Conservation (phyloP, 495 filamentous ascomycete species). For the Podospora didyma region DNA sequence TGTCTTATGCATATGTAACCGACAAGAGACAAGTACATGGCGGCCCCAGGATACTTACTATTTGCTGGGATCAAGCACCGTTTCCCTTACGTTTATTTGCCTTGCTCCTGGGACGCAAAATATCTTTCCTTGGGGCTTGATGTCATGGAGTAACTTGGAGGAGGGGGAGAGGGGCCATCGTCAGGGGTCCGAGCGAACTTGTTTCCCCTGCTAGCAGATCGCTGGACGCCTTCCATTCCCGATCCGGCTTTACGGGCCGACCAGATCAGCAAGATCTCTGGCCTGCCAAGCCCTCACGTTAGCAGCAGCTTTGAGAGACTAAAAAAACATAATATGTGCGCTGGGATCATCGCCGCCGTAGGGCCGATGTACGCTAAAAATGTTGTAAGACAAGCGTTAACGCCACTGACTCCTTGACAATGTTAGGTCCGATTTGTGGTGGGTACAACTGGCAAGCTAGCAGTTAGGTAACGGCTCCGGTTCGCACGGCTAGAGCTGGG, state of each 20-base stretch:
- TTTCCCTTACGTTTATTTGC: slow-evolving; percentile 10
- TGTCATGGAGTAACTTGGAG: neutral
- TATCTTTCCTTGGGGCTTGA: too few relatives aligned
- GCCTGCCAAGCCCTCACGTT: neutral
- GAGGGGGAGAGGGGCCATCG: neutral
- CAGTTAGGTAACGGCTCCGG: too few relatives aligned
- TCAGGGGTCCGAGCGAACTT: neutral
- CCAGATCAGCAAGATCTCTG: slow-evolving; percentile 8
- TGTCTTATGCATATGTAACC: slow-evolving; percentile 25
- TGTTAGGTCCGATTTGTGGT: too few relatives aligned
- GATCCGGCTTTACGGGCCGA: slow-evolving; percentile 28
- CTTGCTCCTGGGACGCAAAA: neutral
- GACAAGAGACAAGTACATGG: slow-evolving; percentile 10
- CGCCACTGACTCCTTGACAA: too few relatives aligned
- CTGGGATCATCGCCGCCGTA: too few relatives aligned
- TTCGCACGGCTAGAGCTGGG: neutral
- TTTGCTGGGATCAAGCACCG: slow-evolving; percentile 1
- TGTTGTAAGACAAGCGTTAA: too few relatives aligned
- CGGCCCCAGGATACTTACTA: neutral
- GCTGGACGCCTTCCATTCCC: slow-evolving; percentile 7
- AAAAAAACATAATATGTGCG: neutral
- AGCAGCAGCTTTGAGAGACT: neutral
- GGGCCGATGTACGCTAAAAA: too few relatives aligned
- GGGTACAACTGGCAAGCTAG: neutral
- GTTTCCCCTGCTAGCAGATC: neutral